Percentiles rank a stretch among this genome's conserved stretches.
Evolutionary conservation across 306 rosid species (phyloP).

Genomic region (Heteromeles arbutifolia): DNA sequence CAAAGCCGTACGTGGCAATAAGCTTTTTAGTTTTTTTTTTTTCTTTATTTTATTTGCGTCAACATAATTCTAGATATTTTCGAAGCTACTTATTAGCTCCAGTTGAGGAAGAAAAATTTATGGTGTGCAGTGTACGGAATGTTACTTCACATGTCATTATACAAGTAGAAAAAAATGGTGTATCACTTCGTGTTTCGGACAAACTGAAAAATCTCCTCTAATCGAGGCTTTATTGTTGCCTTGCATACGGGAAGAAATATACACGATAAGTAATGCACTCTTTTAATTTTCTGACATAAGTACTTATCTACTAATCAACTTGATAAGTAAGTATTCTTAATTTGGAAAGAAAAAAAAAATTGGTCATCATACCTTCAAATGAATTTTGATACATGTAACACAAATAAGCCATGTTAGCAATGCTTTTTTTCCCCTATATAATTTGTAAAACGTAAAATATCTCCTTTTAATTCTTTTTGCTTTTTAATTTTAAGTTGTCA

Average conservation of each 20-base stretch:
- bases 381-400: background rate
- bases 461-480: background rate
- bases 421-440: background rate
- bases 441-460: background rate
- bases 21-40: background rate
- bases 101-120: background rate
- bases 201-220: too few species aligned
- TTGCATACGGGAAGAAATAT: background rate
- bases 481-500: background rate
- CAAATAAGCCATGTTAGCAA: background rate
- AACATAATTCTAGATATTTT: background rate
- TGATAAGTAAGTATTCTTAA: background rate
- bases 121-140: too few species aligned
- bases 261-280: background rate
- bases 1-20: too few species aligned
- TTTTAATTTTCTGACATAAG: background rate
- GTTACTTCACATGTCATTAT: too few species aligned
- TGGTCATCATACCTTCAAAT: background rate
- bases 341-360: too few species aligned
- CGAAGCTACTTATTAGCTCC: background rate
- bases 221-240: constrained; percentile 2
- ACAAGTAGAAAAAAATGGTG: fast-evolving
- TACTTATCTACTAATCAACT: background rate
- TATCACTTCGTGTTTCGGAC: too few species aligned
- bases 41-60: background rate